Percentiles rank a stretch among this genome's conserved stretches.
Evolutionary conservation across 331 rosid genomes (phyloP).

Genomic region (Arachis monticola): DNA sequence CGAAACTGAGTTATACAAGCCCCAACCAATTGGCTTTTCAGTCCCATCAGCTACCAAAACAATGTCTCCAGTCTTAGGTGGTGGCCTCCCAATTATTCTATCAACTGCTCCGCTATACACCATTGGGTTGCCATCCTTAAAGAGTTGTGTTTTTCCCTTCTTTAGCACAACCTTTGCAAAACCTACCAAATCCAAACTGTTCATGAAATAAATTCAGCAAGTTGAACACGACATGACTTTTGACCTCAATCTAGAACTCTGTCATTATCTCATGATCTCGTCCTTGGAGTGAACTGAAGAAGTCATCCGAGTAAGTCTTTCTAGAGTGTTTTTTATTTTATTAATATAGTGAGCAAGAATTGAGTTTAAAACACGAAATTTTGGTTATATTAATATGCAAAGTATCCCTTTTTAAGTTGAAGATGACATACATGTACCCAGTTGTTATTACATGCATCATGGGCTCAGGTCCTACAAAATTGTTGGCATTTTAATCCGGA

Average conservation of each 20-base stretch:
- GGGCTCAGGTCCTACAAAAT: constrained; percentile 6
- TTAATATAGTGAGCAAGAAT: constrained; percentile 9
- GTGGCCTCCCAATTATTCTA: constrained; percentile 89
- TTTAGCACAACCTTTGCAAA: constrained; percentile 86
- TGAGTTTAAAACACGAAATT: background rate
- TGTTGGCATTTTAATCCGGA: background rate
- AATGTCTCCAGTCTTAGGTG: constrained; percentile 89
- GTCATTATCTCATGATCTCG: background rate
- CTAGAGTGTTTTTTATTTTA: background rate
- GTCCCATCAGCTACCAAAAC: constrained; percentile 90
- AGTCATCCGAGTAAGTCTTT: background rate
- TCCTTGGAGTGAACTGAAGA: background rate
- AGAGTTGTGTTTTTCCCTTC: constrained; percentile 91
- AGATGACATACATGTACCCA: background rate
- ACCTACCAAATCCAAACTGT: constrained; percentile 64
- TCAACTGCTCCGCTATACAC: constrained; percentile 96
- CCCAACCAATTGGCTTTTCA: constrained; percentile 90
- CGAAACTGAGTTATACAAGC: constrained; percentile 87
- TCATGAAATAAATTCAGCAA: constrained; percentile 43
- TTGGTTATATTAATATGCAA: background rate
- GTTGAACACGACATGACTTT: constrained; percentile 17
- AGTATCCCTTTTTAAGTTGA: background rate
- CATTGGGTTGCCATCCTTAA: constrained; percentile 98
- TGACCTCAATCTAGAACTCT: background rate
- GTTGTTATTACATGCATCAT: background rate